Conservation (phyloP, 2,329 filamentous ascomycete genomes). For the Acarospora socialis region DNA sequence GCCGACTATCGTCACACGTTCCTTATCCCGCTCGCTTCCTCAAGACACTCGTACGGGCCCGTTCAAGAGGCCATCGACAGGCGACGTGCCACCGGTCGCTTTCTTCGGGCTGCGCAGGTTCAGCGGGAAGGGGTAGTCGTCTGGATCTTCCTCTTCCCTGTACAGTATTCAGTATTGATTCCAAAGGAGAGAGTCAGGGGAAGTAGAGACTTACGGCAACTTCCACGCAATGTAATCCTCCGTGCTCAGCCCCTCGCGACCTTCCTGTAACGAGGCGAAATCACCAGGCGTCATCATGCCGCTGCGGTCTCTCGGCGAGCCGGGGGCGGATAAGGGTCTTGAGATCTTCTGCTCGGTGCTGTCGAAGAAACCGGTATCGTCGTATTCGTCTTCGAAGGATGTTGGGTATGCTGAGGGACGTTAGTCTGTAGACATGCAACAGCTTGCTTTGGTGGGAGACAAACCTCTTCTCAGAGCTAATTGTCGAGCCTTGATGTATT, state of each 20-base stretch:
- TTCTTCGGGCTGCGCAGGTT: constrained; percentile 41
- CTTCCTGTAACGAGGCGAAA: constrained; percentile 91
- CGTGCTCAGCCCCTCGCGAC: constrained; percentile 79
- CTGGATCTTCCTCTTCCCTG: constrained; percentile 86
- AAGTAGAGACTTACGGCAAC: constrained; percentile 60
- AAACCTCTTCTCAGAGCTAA: constrained; percentile 63
- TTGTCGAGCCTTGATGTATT: constrained; percentile 95
- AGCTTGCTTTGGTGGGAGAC: too few relatives aligned
- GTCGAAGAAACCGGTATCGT: constrained; percentile 81
- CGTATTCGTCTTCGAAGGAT: constrained; percentile 63
- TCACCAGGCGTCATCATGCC: constrained; percentile 99
- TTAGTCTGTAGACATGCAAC: too few relatives aligned
- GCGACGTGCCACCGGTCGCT: constrained; percentile 18
- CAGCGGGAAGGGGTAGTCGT: constrained; percentile 58
- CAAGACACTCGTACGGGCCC: too few relatives aligned
- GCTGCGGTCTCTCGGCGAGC: constrained; percentile 74
- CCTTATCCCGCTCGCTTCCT: too few relatives aligned
- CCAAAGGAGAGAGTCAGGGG: background rate
- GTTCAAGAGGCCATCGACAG: constrained; percentile 14
- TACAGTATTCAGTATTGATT: constrained; percentile 6
- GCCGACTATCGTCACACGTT: too few relatives aligned
- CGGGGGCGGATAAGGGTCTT: constrained; percentile 82
- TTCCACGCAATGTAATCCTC: constrained; percentile 99
- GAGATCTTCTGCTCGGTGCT: constrained; percentile 92
- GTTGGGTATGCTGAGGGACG: constrained; percentile 60